Conservation (phyloP, 2,329 filamentous ascomycete genomes). For the Fonsecaea erecta region DNA sequence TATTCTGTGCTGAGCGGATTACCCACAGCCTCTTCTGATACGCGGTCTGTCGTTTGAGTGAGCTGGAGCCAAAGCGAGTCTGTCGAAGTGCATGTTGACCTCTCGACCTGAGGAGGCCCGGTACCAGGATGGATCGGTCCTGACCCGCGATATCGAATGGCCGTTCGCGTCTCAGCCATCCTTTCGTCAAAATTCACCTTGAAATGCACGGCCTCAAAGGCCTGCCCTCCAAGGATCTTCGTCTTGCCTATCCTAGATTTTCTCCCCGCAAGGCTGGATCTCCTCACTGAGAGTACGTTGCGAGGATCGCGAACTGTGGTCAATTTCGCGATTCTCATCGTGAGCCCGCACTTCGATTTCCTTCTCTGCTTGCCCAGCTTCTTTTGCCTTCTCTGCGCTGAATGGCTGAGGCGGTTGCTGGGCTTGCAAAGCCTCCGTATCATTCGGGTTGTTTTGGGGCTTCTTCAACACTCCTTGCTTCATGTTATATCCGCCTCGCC, state of each 20-base stretch:
- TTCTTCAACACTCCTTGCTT: slow-evolving; percentile 32
- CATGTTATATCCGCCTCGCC: slow-evolving; percentile 62
- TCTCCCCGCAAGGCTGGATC: slow-evolving; percentile 12
- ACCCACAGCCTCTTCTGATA: not conserved
- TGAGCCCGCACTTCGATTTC: slow-evolving; percentile 1
- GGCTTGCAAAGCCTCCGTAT: slow-evolving; percentile 10
- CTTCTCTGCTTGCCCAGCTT: slow-evolving; percentile 9
- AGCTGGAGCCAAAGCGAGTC: not conserved
- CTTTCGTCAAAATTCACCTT: not conserved
- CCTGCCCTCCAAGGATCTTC: not conserved
- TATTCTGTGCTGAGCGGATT: not conserved
- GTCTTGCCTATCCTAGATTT: slow-evolving; percentile 4
- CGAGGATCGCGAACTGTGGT: slow-evolving; percentile 20
- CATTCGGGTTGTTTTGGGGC: not conserved
- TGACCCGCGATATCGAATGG: not conserved
- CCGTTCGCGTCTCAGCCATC: not conserved
- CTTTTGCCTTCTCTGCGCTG: not conserved
- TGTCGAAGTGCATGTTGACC: not conserved
- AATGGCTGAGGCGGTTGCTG: slow-evolving; percentile 9
- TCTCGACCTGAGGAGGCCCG: not conserved
- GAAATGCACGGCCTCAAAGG: not conserved
- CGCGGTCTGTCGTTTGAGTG: not conserved
- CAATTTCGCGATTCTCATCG: not conserved
- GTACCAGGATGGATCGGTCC: not conserved
- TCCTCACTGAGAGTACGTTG: slow-evolving; percentile 25